Conservation (phyloP, 2,329 filamentous ascomycete genomes). For the Metarhizium rileyi region DNA sequence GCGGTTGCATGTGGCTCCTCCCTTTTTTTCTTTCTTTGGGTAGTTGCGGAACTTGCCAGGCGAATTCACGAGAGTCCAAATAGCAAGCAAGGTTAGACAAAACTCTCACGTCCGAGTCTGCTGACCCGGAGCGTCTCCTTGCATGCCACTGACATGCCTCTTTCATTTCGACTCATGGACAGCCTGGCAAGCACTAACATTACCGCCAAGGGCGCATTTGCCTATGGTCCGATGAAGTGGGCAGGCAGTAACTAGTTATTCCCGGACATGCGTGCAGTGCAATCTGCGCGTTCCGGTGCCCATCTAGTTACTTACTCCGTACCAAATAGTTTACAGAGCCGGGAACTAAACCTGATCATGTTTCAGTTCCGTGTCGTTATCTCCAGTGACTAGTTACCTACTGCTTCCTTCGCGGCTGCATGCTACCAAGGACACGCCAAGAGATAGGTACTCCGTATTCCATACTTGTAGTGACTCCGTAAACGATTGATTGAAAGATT, state of each 20-base stretch:
- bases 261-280: no score
- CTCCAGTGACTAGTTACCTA: neutral
- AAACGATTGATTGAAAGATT: conserved; percentile 1
- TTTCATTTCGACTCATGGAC: neutral
- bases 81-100: neutral
- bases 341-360: neutral
- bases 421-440: no score
- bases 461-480: neutral
- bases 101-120: neutral
- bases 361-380: neutral
- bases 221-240: neutral
- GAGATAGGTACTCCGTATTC: neutral
- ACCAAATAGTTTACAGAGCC: no score
- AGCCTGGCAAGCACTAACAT: no score
- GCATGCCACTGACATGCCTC: neutral
- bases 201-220: neutral
- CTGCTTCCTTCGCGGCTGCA: no score
- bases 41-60: neutral
- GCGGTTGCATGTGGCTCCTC: neutral
- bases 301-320: no score
- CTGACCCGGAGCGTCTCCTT: neutral
- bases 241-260: neutral
- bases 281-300: no score
- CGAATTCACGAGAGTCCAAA: neutral
- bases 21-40: neutral